These are phyloP conservation scores for Pholiota molesta DNA, from an alignment of 768 basidiomycete genomes.

Conservation along the genomic window DNA sequence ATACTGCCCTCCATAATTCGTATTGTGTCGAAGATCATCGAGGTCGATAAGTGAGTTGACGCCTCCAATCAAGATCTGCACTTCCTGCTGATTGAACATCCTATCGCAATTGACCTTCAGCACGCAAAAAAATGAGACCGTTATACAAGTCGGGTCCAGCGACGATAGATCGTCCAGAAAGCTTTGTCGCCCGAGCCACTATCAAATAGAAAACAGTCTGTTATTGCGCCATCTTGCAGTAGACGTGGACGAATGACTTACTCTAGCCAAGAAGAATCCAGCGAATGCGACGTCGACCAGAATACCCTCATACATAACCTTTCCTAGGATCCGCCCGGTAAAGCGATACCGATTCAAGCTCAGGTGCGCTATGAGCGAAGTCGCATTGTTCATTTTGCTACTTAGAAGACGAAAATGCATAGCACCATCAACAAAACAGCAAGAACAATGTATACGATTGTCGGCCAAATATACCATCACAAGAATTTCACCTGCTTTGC, in stretches of 20 bases:
- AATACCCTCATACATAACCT: constrained; percentile 96
- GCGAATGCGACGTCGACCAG: constrained; percentile 95
- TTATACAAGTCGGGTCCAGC: constrained; percentile 92
- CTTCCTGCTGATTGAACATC: constrained; percentile 97
- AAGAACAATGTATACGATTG: no score
- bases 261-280: no score
- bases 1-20: constrained; percentile 83
- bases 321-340: constrained; percentile 91
- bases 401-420: no score
- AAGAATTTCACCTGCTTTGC: no score
- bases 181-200: constrained; percentile 93
- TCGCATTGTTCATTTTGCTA: no score
- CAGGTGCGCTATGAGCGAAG: no score
- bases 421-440: no score
- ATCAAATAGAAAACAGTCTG: background rate
- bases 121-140: constrained; percentile 79
- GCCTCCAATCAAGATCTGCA: constrained; percentile 89
- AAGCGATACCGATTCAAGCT: constrained; percentile 92
- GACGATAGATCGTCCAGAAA: constrained; percentile 93
- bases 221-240: background rate
- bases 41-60: constrained; percentile 85
- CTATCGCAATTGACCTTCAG: constrained; percentile 35
- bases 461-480: no score
- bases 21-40: constrained; percentile 76
- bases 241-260: constrained; percentile 35